Conservation (phyloP, 805 yeast genomes). For the Starmerella scarabaei region DNA sequence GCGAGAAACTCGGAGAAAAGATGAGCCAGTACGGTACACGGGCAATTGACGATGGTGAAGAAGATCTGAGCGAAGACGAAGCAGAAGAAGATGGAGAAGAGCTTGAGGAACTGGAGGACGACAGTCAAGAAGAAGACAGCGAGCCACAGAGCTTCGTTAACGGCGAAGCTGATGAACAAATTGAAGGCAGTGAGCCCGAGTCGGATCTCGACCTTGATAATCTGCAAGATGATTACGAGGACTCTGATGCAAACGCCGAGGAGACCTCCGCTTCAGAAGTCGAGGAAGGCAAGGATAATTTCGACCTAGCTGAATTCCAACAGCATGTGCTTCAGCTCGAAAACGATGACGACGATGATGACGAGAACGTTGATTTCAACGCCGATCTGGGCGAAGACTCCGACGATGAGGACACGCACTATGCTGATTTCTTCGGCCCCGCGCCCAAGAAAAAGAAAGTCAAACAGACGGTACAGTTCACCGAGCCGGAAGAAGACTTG, state of each 20-base stretch:
- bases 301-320: conserved; percentile 74
- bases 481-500: conserved; percentile 9
- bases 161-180: conserved; percentile 20
- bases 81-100: conserved; percentile 15
- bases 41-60: conserved; percentile 13
- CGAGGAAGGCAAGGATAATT: conserved; percentile 37
- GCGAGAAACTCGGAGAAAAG: conserved; percentile 45
- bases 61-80: conserved; percentile 4
- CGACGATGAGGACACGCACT: conserved; percentile 30
- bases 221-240: conserved; percentile 22
- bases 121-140: conserved; percentile 2
- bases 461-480: conserved; percentile 6
- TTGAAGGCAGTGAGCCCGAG: conserved; percentile 19
- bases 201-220: conserved; percentile 26
- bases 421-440: conserved; percentile 31
- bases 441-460: conserved; percentile 22
- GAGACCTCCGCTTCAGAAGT: conserved; percentile 21
- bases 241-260: no score
- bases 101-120: conserved; percentile 9
- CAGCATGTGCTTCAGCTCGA: conserved; percentile 58
- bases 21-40: conserved; percentile 8
- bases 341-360: conserved; percentile 33
- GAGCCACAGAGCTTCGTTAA: neutral
- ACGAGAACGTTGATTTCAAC: conserved; percentile 36
- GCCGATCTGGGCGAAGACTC: conserved; percentile 34